phyloP scores from a whole-genome alignment of 1,139 yeast genomes.

The Debaryomycetaceae sp. region DNA sequence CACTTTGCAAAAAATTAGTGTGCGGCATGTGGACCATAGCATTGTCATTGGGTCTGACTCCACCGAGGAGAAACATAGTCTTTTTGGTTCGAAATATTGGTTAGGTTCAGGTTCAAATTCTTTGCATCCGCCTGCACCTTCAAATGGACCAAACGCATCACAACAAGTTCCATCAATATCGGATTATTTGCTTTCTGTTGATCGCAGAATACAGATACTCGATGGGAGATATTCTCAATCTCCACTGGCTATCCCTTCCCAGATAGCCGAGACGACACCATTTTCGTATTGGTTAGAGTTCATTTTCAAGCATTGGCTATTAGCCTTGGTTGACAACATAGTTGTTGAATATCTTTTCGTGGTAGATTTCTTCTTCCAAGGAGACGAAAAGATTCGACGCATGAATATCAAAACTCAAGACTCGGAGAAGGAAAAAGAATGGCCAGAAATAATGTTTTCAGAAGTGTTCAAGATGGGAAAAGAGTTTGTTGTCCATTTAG shows the following conservation, averaged over 20 bases:
- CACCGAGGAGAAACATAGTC: slow-evolving; percentile 20
- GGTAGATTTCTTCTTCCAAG: slow-evolving; percentile 63
- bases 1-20: slow-evolving; percentile 63
- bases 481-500: slow-evolving; percentile 38
- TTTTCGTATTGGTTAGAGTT: slow-evolving; percentile 67
- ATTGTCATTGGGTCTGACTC: slow-evolving; percentile 47
- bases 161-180: slow-evolving; percentile 19
- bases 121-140: slow-evolving; percentile 3
- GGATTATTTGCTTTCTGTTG: slow-evolving; percentile 54
- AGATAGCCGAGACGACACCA: slow-evolving; percentile 77
- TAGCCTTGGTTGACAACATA: slow-evolving; percentile 74
- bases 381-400: slow-evolving; percentile 34
- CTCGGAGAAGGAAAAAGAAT: slow-evolving; percentile 29
- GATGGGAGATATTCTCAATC: slow-evolving; percentile 12
- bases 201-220: slow-evolving; percentile 53
- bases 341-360: slow-evolving; percentile 75
- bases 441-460: slow-evolving; percentile 54
- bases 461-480: slow-evolving; percentile 42
- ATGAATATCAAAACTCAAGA: slow-evolving; percentile 9
- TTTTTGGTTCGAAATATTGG: slow-evolving; percentile 31
- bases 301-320: slow-evolving; percentile 68
- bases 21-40: slow-evolving; percentile 50
- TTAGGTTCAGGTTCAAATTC: slow-evolving; percentile 8
- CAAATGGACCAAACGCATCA: slow-evolving; percentile 2
- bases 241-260: slow-evolving; percentile 72